phyloP scores from a whole-genome alignment of 371 early-diverging fungal species.

The Syncephalastrum monosporum region DNA sequence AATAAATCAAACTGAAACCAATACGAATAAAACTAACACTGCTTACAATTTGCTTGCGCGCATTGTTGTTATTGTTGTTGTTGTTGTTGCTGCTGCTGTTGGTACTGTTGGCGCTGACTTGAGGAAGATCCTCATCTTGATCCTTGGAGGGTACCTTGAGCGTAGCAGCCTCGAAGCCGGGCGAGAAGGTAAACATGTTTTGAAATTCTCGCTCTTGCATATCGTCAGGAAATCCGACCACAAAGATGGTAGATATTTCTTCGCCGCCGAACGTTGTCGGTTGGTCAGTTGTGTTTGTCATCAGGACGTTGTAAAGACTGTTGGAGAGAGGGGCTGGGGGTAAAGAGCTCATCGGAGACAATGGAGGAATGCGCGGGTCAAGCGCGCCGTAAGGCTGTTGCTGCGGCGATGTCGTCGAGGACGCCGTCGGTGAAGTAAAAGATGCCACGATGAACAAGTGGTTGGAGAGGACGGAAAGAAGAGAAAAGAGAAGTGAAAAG shows the following conservation, averaged over 20 bases:
- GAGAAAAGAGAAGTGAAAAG: neutral
- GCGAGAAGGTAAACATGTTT: conserved; percentile 92
- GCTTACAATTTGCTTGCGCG: conserved; percentile 25
- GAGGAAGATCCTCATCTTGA: conserved; percentile 43
- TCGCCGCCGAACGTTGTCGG: conserved; percentile 19
- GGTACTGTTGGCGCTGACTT: neutral
- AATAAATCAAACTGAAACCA: neutral
- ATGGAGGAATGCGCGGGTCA: conserved; percentile 1
- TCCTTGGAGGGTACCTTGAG: conserved; percentile 75
- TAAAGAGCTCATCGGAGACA: conserved; percentile 4
- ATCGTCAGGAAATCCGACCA: conserved; percentile 95
- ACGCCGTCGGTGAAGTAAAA: conserved; percentile 4
- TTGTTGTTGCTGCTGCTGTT: neutral
- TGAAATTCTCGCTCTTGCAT: conserved; percentile 95
- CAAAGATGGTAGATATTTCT: conserved; percentile 90
- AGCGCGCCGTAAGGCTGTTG: neutral
- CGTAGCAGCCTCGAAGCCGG: conserved; percentile 93
- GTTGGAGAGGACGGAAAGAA: conserved; percentile 1
- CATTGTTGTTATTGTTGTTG: conserved; percentile 7
- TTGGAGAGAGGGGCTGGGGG: neutral
- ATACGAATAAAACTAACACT: neutral
- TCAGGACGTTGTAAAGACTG: conserved; percentile 3
- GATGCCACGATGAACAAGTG: conserved; percentile 4
- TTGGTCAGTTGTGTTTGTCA: neutral
- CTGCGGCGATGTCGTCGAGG: conserved; percentile 6